These are phyloP conservation scores for Mercurialis annua DNA, from an alignment of 345 rosid genomes.

Conservation along the genomic window DNA sequence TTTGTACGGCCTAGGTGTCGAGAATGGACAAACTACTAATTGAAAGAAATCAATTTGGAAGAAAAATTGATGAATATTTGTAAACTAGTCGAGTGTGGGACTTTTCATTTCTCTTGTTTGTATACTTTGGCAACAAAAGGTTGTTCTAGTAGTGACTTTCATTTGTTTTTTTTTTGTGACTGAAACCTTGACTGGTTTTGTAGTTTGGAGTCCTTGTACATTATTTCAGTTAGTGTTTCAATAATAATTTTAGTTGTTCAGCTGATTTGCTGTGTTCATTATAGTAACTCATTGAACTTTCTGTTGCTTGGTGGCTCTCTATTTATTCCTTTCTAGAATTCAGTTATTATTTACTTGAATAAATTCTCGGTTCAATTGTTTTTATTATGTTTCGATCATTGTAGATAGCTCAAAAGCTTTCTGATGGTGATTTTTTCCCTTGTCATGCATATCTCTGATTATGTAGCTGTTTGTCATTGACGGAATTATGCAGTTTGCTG, in stretches of 20 bases:
- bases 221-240: conserved; percentile 63
- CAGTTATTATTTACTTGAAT: neutral
- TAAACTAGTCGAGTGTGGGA: conserved; percentile 64
- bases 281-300: neutral
- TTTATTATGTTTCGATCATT: neutral
- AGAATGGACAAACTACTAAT: conserved; percentile 62
- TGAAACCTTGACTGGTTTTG: conserved; percentile 53
- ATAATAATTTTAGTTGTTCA: conserved; percentile 36
- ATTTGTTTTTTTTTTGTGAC: conserved; percentile 40
- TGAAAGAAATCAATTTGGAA: conserved; percentile 33
- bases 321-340: neutral
- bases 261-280: neutral
- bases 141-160: conserved; percentile 55
- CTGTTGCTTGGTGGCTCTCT: neutral
- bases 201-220: conserved; percentile 64
- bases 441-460: neutral
- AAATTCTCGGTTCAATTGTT: neutral
- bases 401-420: neutral
- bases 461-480: neutral
- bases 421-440: neutral
- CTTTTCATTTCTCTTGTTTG: conserved; percentile 43
- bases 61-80: conserved; percentile 43
- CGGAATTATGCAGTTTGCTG: neutral
- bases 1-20: conserved; percentile 86
- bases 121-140: conserved; percentile 58